Conservation (phyloP, 768 basidiomycete genomes). For the Tremella yokohamensis region DNA sequence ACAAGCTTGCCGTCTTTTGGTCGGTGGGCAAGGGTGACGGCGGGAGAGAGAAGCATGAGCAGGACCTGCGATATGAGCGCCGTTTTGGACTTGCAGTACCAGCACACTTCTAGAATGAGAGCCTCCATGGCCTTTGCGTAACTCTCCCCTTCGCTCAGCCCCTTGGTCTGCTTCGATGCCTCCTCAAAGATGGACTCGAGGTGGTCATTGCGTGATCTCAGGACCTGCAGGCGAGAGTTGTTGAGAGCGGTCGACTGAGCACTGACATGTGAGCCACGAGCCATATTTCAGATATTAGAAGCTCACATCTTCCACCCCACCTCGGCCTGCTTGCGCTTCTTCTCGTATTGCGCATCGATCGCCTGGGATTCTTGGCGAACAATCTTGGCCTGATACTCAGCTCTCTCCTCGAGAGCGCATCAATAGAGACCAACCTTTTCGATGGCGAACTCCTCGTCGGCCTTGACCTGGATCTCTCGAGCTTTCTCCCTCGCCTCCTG, state of each 20-base stretch:
- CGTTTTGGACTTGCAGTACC: background rate
- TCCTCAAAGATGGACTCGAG: slow-evolving; percentile 80
- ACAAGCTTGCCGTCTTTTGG: slow-evolving; percentile 64
- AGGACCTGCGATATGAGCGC: slow-evolving; percentile 56
- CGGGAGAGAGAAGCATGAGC: slow-evolving; percentile 73
- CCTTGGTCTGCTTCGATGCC: slow-evolving; percentile 63
- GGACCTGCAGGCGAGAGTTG: slow-evolving; percentile 83
- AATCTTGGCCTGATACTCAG: slow-evolving; percentile 72
- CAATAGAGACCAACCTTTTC: slow-evolving; percentile 66
- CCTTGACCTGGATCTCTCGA: slow-evolving; percentile 92
- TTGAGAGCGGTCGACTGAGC: slow-evolving; percentile 94
- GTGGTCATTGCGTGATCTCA: slow-evolving; percentile 87
- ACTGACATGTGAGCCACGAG: slow-evolving; percentile 53
- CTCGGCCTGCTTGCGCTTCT: slow-evolving; percentile 91
- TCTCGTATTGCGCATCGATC: slow-evolving; percentile 90
- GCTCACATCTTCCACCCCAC: slow-evolving; percentile 93
- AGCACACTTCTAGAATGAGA: slow-evolving; percentile 67
- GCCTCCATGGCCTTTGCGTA: slow-evolving; percentile 81
- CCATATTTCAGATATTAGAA: background rate
- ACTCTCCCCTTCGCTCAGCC: slow-evolving; percentile 59
- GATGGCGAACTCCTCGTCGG: slow-evolving; percentile 97
- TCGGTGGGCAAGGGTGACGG: slow-evolving; percentile 65
- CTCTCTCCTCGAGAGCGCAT: background rate
- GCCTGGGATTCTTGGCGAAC: slow-evolving; percentile 93
- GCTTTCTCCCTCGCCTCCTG: slow-evolving; percentile 98